Conservation (phyloP, 805 yeast species). For the Suhomyces pyralidae region DNA sequence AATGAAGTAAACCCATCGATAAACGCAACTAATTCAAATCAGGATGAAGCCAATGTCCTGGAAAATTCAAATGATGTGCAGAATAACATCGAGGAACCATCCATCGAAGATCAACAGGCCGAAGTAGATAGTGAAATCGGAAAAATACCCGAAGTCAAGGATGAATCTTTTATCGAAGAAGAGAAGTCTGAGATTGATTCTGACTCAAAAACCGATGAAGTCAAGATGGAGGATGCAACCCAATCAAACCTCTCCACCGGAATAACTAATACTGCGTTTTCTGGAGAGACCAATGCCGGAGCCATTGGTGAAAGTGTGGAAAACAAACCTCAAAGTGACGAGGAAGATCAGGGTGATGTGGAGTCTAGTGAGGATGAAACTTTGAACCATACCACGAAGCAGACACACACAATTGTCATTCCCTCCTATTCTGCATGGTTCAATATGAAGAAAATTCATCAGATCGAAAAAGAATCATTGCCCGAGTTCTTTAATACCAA, state of each 20-base stretch:
- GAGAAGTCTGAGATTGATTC: conserved; percentile 2
- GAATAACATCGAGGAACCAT: background rate
- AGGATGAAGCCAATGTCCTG: background rate
- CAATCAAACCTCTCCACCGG: background rate
- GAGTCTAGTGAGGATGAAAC: conserved; percentile 2
- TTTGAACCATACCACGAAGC: conserved; percentile 30
- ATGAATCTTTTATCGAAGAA: background rate
- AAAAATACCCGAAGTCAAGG: background rate
- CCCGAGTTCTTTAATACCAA: conserved; percentile 83
- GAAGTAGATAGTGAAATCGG: background rate
- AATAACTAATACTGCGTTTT: background rate
- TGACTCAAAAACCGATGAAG: conserved; percentile 1
- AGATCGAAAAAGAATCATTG: conserved; percentile 75
- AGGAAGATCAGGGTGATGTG: conserved; percentile 4
- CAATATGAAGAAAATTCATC: conserved; percentile 64
- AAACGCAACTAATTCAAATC: background rate
- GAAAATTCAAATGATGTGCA: background rate
- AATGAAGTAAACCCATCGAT: background rate
- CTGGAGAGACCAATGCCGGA: background rate
- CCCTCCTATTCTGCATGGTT: conserved; percentile 93
- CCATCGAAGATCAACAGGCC: conserved; percentile 1
- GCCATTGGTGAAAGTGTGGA: conserved; percentile 6
- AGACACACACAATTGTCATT: conserved; percentile 78
- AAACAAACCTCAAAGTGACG: background rate
- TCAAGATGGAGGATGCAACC: background rate